Evolutionary conservation across 2,329 filamentous ascomycete species (phyloP).

Genomic region (Ascomycota sp.): DNA sequence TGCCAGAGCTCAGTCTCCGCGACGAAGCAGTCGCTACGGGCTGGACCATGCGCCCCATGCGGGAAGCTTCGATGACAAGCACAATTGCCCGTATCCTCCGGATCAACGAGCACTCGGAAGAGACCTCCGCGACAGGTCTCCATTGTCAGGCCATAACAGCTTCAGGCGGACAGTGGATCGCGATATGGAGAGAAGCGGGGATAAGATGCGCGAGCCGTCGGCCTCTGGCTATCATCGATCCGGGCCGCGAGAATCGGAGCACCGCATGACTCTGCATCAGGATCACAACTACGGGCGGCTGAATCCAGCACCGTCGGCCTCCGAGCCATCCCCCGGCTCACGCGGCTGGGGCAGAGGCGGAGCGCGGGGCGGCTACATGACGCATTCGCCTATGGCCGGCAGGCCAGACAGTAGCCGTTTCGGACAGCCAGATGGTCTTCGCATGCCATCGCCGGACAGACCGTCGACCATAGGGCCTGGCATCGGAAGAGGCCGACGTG

Average conservation of each 20-base stretch:
- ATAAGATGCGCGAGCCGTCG: conserved; percentile 20
- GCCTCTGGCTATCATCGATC: conserved; percentile 17
- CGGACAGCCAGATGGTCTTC: conserved; percentile 17
- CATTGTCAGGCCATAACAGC: conserved; percentile 5
- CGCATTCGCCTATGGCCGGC: conserved; percentile 15
- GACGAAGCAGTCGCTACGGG: conserved; percentile 15
- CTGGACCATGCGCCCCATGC: conserved; percentile 14
- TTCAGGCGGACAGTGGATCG: conserved; percentile 20
- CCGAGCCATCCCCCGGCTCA: conserved; percentile 34
- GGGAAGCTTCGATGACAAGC: conserved; percentile 23
- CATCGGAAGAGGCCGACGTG: conserved; percentile 24
- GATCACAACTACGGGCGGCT: conserved; percentile 44
- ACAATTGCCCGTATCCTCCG: conserved; percentile 18
- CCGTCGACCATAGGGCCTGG: conserved; percentile 32
- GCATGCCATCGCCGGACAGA: conserved; percentile 26
- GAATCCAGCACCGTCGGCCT: conserved; percentile 26
- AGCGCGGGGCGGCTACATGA: conserved; percentile 15
- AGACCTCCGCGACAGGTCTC: conserved; percentile 14
- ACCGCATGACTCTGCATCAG: conserved; percentile 27
- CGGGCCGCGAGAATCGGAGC: conserved; percentile 22
- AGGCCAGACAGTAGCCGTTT: conserved; percentile 24
- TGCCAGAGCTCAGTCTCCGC: conserved; percentile 26
- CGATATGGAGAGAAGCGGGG: conserved; percentile 10
- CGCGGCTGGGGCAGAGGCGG: conserved; percentile 26
- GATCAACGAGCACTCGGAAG: conserved; percentile 12